Evolutionary conservation across 768 basidiomycete genomes (phyloP), one percentile per base, ranked within the genome.

Genomic region (Russula vinacea): DNA sequence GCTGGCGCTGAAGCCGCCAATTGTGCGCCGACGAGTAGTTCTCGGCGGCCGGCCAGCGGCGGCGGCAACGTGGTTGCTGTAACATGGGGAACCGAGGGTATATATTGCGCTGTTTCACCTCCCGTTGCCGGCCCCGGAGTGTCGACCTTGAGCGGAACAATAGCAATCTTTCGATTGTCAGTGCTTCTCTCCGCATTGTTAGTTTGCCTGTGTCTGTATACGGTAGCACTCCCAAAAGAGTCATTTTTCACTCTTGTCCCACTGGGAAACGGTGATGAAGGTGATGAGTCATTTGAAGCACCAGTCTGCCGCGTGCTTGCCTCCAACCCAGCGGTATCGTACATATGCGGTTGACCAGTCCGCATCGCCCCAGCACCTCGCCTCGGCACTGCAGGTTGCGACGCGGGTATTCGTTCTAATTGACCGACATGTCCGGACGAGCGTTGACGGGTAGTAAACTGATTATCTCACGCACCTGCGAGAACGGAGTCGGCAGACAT

Each of bases 321-420:
- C 62, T 55, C 64, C 52, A n/a, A 22, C 39, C 29, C 49, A 17
- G 39, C 33, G 19, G 37, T 2, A 33, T n/a, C 62, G 13, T 3
- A 26, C 54, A 68, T 64, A 67, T 71, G 75, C 8, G 72, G 68
- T 57, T 74, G 74, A 29, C 29, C 29, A 29, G 29, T 29, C 29
- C 29, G 29, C 65, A 81, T 79, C 53, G 74, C 72, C 54, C 81
- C 79, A 35, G 79, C 76, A 51, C 82, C 80, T 57, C 70, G 71
- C 45, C 75, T 74, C 10, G 68, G 64, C 26, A 70, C 37, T 47
- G 52, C 70, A 44, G 73, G 72, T 49, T 74, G 71, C 55, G 65
- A 51, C 10, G n/a, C 11, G 8, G 56, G 51, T 5, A 47, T 52
- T 1, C 32, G 33, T n/a, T 58, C 62, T 58, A 26, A 58, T 35